phyloP scores from a whole-genome alignment of 495 filamentous ascomycete genomes.

The Aspergillus mulundensis region DNA sequence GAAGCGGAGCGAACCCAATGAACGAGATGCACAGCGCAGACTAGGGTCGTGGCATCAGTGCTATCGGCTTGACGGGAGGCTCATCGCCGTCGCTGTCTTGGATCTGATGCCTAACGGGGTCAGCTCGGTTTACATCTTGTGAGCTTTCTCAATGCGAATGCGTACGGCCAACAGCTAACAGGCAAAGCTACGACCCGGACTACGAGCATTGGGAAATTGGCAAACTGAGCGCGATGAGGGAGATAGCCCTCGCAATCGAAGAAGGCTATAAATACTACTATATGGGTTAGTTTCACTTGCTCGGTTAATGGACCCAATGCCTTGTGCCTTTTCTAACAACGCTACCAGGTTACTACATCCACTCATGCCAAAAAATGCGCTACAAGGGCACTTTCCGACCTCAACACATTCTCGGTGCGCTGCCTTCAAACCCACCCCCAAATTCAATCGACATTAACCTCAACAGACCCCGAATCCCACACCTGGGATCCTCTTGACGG shows the following conservation, averaged over 20 bases:
- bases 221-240: constrained; percentile 81
- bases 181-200: constrained; percentile 71
- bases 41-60: constrained; percentile 94
- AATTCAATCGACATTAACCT: background rate
- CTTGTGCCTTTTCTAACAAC: background rate
- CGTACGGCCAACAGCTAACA: no score
- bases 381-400: constrained; percentile 90
- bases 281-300: constrained; percentile 51
- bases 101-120: constrained; percentile 84
- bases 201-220: constrained; percentile 77
- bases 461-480: constrained; percentile 64
- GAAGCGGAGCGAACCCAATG: constrained; percentile 41
- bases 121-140: constrained; percentile 93
- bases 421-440: background rate
- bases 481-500: constrained; percentile 73
- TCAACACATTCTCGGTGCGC: constrained; percentile 68
- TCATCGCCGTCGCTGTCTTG: constrained; percentile 85
- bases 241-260: constrained; percentile 76
- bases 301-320: background rate
- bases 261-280: constrained; percentile 70
- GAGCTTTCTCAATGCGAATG: no score
- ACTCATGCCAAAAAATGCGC: constrained; percentile 70
- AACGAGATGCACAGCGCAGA: constrained; percentile 50
- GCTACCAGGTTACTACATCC: constrained; percentile 62
- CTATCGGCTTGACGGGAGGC: constrained; percentile 82